Evolutionary conservation across 1,284 basidiomycete species (phyloP).

Genomic region (Porogramme epimiltina): DNA sequence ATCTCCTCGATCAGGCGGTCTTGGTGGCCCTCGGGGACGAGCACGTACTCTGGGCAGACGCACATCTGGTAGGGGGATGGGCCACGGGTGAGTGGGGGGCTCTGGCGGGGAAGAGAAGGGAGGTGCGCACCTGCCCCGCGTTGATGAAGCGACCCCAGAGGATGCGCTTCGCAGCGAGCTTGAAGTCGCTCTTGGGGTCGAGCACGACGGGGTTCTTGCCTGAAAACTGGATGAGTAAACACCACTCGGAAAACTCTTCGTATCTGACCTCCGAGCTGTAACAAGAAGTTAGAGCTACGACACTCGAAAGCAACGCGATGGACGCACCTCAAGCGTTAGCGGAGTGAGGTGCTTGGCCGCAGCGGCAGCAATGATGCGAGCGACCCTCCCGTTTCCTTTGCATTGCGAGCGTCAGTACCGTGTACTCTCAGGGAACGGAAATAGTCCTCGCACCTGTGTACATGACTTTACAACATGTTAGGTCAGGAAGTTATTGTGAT

Average conservation of each 20-base stretch:
- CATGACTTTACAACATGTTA: conserved; percentile 43
- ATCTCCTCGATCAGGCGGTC: conserved; percentile 65
- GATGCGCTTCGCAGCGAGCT: conserved; percentile 59
- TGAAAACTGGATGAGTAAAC: conserved; percentile 22
- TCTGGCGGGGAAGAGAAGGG: neutral
- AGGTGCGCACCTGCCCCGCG: conserved; percentile 72
- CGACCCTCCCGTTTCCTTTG: conserved; percentile 76
- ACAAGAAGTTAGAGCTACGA: too few relatives aligned
- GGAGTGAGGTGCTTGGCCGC: conserved; percentile 89
- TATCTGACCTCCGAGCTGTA: too few relatives aligned
- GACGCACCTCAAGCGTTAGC: conserved; percentile 72
- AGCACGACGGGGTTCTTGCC: conserved; percentile 89
- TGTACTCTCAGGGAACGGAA: conserved; percentile 5
- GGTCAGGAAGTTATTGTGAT: conserved; percentile 1
- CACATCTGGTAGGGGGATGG: conserved; percentile 33
- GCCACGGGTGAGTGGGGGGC: neutral
- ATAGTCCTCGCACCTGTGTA: too few relatives aligned
- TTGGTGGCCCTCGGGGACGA: conserved; percentile 65
- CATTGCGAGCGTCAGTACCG: neutral
- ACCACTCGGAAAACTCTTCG: neutral
- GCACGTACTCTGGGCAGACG: conserved; percentile 80
- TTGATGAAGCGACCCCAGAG: conserved; percentile 83
- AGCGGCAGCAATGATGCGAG: conserved; percentile 76
- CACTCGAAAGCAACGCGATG: too few relatives aligned
- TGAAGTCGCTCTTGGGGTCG: conserved; percentile 66